Conservation (phyloP, 805 yeast genomes). For the Zygotorulaspora sp. region DNA sequence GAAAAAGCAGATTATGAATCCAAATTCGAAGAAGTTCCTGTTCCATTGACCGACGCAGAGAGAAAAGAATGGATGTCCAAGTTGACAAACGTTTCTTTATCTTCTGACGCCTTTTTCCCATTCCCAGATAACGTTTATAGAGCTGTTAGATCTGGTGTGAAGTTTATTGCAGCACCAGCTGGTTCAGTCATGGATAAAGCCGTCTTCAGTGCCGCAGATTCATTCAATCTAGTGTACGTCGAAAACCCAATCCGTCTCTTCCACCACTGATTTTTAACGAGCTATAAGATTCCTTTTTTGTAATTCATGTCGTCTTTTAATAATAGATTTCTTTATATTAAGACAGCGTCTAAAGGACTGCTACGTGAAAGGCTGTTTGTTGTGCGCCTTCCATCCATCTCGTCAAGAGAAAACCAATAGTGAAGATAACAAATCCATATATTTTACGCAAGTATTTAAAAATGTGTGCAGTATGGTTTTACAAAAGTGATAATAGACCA, state of each 20-base stretch:
- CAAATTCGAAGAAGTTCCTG: constrained; percentile 80
- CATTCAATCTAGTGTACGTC: constrained; percentile 82
- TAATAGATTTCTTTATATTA: neutral
- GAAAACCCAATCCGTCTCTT: constrained; percentile 96
- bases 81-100: constrained; percentile 80
- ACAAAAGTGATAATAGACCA: constrained; percentile 96
- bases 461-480: constrained; percentile 99
- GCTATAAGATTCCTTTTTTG: neutral
- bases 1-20: constrained; percentile 89
- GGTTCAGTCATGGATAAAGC: constrained; percentile 98
- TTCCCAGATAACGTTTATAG: constrained; percentile 99
- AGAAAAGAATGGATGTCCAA: constrained; percentile 81
- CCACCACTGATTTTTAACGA: constrained; percentile 65
- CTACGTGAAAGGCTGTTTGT: too few relatives aligned
- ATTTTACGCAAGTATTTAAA: too few relatives aligned
- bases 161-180: constrained; percentile 92
- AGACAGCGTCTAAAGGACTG: too few relatives aligned
- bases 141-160: constrained; percentile 95
- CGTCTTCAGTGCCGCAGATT: constrained; percentile 92
- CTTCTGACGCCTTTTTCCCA: constrained; percentile 99
- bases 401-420: too few relatives aligned
- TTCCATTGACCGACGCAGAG: constrained; percentile 76
- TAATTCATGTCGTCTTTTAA: neutral
- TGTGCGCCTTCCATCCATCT: too few relatives aligned
- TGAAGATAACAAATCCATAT: too few relatives aligned